A percentile compares a stretch with the other conserved stretches of the same genome.
Evolutionary conservation across 306 rosid genomes (phyloP).

Genomic region (Neltuma alba): DNA sequence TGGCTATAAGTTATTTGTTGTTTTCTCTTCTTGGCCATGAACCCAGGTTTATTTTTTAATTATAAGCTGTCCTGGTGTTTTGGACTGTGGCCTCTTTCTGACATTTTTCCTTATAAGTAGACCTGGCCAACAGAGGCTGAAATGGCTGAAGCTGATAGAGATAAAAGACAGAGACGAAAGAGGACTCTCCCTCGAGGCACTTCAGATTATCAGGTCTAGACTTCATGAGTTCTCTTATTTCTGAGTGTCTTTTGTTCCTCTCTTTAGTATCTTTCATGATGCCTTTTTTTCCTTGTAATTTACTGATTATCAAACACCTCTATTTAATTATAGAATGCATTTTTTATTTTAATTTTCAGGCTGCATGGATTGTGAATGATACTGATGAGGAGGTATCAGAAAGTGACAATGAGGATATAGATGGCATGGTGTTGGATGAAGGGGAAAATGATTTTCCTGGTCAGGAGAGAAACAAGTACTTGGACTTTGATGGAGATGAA

Average conservation of each 20-base stretch:
- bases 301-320: slow-evolving; percentile 8
- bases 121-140: slow-evolving; percentile 99
- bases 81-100: neutral
- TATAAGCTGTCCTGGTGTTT: neutral
- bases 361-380: slow-evolving; percentile 82
- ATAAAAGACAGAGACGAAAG: slow-evolving; percentile 53
- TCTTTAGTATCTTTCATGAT: neutral
- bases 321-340: slow-evolving; percentile 19
- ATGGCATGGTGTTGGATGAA: slow-evolving; percentile 80
- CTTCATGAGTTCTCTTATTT: slow-evolving; percentile 16
- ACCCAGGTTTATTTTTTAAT: neutral
- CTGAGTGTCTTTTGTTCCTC: neutral
- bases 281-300: neutral
- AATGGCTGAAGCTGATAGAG: slow-evolving; percentile 65
- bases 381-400: slow-evolving; percentile 65
- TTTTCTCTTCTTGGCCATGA: neutral
- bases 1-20: neutral
- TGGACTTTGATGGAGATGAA: slow-evolving; percentile 66
- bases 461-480: slow-evolving; percentile 45
- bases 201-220: slow-evolving; percentile 89
- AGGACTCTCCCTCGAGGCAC: slow-evolving; percentile 79
- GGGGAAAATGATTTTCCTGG: slow-evolving; percentile 47
- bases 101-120: slow-evolving; percentile 44
- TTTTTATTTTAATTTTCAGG: slow-evolving; percentile 54
- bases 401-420: slow-evolving; percentile 55